Conservation (phyloP, 2,329 filamentous ascomycete species). For the Bipolaris gigantea region DNA sequence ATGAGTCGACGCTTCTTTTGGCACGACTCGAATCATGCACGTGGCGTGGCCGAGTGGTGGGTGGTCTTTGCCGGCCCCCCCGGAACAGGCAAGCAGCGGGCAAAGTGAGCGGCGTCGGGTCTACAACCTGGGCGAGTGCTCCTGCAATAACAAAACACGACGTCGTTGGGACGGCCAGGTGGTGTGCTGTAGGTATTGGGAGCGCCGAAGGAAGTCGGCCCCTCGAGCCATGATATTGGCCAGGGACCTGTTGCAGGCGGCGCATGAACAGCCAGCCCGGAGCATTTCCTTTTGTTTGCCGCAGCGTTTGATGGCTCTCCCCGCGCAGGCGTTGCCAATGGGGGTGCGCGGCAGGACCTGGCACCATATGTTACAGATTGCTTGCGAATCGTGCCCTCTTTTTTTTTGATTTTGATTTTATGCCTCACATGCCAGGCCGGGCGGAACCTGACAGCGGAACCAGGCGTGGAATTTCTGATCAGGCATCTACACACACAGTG, state of each 20-base stretch:
- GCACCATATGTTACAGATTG: constrained; percentile 12
- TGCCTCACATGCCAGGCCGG: neutral
- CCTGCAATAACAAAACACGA: constrained; percentile 10
- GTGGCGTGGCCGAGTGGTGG: neutral
- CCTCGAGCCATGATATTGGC: neutral
- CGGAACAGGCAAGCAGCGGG: constrained; percentile 4
- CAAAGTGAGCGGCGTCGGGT: neutral
- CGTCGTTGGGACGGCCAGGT: neutral
- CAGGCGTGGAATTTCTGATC: neutral
- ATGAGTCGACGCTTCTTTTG: neutral
- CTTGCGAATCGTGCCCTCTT: neutral
- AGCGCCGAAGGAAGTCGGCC: neutral
- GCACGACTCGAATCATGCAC: neutral
- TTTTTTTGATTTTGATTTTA: neutral
- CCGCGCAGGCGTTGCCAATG: constrained; percentile 5
- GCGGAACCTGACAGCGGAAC: neutral
- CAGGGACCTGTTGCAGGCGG: neutral
- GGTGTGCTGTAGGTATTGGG: neutral
- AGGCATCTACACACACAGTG: neutral
- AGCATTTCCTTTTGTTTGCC: constrained; percentile 15
- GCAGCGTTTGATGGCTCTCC: constrained; percentile 8
- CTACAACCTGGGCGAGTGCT: neutral
- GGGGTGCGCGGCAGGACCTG: neutral
- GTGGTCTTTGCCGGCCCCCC: neutral
- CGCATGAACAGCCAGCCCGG: constrained; percentile 11